Evolutionary conservation across 208 protist species (phyloP).

Genomic region (Acanthamoeba sp.): DNA sequence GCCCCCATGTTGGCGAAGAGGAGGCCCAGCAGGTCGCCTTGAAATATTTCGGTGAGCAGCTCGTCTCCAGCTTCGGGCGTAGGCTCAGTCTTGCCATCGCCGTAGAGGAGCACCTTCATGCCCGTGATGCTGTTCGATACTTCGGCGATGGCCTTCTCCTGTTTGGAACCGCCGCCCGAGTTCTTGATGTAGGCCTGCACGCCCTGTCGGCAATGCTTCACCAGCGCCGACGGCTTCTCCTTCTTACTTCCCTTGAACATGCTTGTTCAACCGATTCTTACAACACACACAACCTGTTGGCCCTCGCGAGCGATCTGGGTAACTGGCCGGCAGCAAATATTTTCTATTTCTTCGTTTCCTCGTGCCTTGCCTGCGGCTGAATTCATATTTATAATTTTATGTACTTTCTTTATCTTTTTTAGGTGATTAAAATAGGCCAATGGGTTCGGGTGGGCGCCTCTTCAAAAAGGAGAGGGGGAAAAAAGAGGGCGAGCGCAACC

Average conservation of each 20-base stretch:
- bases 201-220: conserved; percentile 38
- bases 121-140: conserved; percentile 21
- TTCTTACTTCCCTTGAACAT: conserved; percentile 68
- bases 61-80: conserved; percentile 19
- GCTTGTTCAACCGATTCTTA: too few species aligned
- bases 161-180: background rate
- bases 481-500: too few species aligned
- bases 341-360: too few species aligned
- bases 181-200: conserved; percentile 32
- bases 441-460: too few species aligned
- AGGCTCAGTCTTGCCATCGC: conserved; percentile 34
- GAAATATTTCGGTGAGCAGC: conserved; percentile 23
- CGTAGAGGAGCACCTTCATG: conserved; percentile 54
- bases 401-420: too few species aligned
- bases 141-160: conserved; percentile 50
- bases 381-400: too few species aligned
- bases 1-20: conserved; percentile 56
- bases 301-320: too few species aligned
- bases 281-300: too few species aligned
- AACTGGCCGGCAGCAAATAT: too few species aligned
- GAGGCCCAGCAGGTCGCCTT: conserved; percentile 13
- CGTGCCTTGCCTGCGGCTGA: too few species aligned
- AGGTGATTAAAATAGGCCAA: too few species aligned
- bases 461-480: too few species aligned
- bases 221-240: conserved; percentile 45